Evolutionary conservation across 2,329 filamentous ascomycete species (phyloP), one percentile per base, ranked within the genome.

Genomic region (Beauveria sp.): DNA sequence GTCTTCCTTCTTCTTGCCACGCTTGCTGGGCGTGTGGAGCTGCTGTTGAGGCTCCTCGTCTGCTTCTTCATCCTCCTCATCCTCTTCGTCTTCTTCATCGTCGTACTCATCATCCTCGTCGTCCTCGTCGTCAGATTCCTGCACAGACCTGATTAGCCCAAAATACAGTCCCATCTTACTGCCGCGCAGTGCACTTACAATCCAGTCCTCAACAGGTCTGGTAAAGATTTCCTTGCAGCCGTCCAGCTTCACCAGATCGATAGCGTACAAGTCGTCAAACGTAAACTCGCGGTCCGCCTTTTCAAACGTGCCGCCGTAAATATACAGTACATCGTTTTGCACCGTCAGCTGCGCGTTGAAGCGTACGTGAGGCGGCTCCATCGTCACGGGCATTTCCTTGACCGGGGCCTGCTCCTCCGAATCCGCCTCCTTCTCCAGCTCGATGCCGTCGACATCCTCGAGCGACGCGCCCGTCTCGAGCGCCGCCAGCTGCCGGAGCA

Each of bases 271-370:
- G 69, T 99, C 95, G 67, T 97, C 93, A 73, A 98, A 96, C 0
- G 93, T 98, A 69, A 90, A 96, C 73, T 99, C 95, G 24, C 91
- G 84, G 69, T 99, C 95, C 20, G 91, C 93, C 71, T 96, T 95
- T 71, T 99, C 95, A 69, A 89, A 97, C 0, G 93, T 99, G 20
- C 95, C 95, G 34, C 95, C 93, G 70, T 96, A 98, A 59, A 98
- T 91, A 75, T 93, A 99, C 1, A 98, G 81, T 9, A 90, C 86
- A 72, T 99, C 95, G 66, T 93, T 91, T 74, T 98, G 93, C 0
- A 98, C 91, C 0, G 93, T 86, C 45, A 98, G 77, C 66, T 95
- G 90, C 1, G 92, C 88, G 67, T 98, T 98, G 78, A 99, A 99
- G 57, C 95, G 83, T 20, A 86, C 83, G 68, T 97, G 93, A 3